These are phyloP conservation scores for Blastocystis sp. DNA, from an alignment of 352 stramenopile species.

Conservation along the genomic window DNA sequence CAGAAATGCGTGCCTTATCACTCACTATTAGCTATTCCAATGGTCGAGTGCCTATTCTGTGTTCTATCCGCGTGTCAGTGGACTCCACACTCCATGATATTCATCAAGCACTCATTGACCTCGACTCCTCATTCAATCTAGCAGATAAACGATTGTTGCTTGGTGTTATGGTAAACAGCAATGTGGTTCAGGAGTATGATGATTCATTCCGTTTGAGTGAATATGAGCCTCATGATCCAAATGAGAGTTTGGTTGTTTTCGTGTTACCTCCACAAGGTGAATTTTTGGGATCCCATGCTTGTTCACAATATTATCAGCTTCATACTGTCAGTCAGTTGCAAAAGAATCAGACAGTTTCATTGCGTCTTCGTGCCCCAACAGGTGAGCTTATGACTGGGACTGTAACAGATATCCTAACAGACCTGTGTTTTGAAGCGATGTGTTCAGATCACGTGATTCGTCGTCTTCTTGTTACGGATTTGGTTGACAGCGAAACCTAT, in stretches of 20 bases:
- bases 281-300: background rate
- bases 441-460: constrained; percentile 11
- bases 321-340: background rate
- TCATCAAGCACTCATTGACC: constrained; percentile 23
- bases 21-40: constrained; percentile 47
- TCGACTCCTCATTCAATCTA: constrained; percentile 48
- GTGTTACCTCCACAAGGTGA: background rate
- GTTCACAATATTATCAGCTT: background rate
- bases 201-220: constrained; percentile 21
- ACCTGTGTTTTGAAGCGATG: constrained; percentile 20
- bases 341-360: background rate
- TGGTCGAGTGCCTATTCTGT: constrained; percentile 52
- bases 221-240: background rate
- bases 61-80: constrained; percentile 39
- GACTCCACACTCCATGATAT: background rate
- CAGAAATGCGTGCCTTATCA: constrained; percentile 58
- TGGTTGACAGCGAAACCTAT: constrained; percentile 21
- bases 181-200: constrained; percentile 37
- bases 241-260: background rate
- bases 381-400: background rate
- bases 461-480: background rate
- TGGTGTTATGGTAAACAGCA: constrained; percentile 3
- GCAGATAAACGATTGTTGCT: background rate
- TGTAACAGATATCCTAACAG: background rate
- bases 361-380: background rate